Percentiles rank a stretch among this genome's conserved stretches.
phyloP scores from a whole-genome alignment of 805 yeast genomes.

The Torulaspora indica region DNA sequence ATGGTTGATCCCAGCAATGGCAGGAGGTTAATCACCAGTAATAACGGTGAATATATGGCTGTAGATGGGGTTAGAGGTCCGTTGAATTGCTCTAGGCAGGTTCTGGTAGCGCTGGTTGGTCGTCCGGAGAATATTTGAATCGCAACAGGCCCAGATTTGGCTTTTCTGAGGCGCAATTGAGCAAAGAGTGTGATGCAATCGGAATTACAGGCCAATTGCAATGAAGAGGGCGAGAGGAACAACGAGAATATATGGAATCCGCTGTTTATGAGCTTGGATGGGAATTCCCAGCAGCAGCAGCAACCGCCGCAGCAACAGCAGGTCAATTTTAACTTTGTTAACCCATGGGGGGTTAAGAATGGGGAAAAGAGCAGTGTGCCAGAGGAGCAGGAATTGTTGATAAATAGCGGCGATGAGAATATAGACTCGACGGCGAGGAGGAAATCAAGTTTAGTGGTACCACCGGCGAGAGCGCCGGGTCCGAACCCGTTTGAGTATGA shows the following conservation, averaged over 20 bases:
- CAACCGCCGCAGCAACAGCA: slow-evolving; percentile 12
- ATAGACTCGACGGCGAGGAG: slow-evolving; percentile 24
- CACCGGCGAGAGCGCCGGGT: slow-evolving; percentile 45
- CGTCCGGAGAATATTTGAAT: background rate
- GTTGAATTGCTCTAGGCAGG: background rate
- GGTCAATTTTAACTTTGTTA: slow-evolving; percentile 19
- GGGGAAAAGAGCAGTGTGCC: slow-evolving; percentile 9
- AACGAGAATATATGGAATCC: slow-evolving; percentile 21
- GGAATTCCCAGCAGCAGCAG: slow-evolving; percentile 10
- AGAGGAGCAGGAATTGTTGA: slow-evolving; percentile 6
- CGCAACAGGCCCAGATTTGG: background rate
- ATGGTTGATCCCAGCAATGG: slow-evolving; percentile 1
- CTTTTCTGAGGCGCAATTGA: background rate
- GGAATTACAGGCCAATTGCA: slow-evolving; percentile 1
- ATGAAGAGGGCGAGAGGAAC: slow-evolving; percentile 4
- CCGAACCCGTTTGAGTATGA: slow-evolving; percentile 39
- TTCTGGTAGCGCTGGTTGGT: background rate
- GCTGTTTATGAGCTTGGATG: slow-evolving; percentile 10
- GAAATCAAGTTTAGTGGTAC: slow-evolving; percentile 37
- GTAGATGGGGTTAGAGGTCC: background rate
- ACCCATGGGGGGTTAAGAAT: slow-evolving; percentile 23
- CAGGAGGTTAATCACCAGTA: slow-evolving; percentile 1
- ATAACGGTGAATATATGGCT: background rate
- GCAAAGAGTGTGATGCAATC: slow-evolving; percentile 4
- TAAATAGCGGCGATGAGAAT: slow-evolving; percentile 10